phyloP scores from a whole-genome alignment of 805 yeast genomes.

The Candida ipomoeae region DNA sequence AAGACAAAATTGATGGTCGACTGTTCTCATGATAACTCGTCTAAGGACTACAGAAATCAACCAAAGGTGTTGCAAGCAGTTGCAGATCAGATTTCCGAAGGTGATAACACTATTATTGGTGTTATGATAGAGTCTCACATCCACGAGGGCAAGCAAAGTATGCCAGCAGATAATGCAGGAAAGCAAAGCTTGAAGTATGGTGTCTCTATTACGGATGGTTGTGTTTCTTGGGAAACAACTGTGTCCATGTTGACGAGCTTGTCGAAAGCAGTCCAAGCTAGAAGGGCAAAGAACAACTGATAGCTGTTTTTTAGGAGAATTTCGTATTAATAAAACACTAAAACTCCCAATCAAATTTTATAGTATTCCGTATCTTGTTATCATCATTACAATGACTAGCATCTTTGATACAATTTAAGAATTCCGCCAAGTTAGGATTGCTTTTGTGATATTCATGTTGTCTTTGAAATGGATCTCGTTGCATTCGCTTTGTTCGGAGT shows the following conservation, averaged over 20 bases:
- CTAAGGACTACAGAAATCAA: conserved; percentile 87
- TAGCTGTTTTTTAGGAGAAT: background rate
- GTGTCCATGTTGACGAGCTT: conserved; percentile 64
- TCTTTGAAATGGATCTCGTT: conserved; percentile 56
- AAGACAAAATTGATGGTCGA: conserved; percentile 79
- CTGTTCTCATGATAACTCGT: conserved; percentile 96
- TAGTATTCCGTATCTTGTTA: background rate
- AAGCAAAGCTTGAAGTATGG: conserved; percentile 77
- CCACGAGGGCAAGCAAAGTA: conserved; percentile 85
- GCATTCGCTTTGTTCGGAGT: conserved; percentile 43
- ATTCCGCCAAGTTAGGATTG: conserved; percentile 20
- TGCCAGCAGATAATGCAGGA: conserved; percentile 63
- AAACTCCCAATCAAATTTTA: background rate
- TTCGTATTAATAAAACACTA: background rate
- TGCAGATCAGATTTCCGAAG: conserved; percentile 72
- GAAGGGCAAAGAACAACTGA: conserved; percentile 30
- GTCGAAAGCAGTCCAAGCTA: conserved; percentile 73
- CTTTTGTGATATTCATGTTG: conserved; percentile 32
- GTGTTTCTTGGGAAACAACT: conserved; percentile 88
- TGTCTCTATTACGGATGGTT: conserved; percentile 95
- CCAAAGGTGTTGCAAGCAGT: conserved; percentile 79
- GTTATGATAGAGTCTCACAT: conserved; percentile 95
- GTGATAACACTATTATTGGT: conserved; percentile 79
- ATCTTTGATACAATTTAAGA: conserved; percentile 6
- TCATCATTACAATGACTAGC: background rate